Evolutionary conservation across 2,329 filamentous ascomycete genomes (phyloP).

Genomic region (Xylaria sp.): DNA sequence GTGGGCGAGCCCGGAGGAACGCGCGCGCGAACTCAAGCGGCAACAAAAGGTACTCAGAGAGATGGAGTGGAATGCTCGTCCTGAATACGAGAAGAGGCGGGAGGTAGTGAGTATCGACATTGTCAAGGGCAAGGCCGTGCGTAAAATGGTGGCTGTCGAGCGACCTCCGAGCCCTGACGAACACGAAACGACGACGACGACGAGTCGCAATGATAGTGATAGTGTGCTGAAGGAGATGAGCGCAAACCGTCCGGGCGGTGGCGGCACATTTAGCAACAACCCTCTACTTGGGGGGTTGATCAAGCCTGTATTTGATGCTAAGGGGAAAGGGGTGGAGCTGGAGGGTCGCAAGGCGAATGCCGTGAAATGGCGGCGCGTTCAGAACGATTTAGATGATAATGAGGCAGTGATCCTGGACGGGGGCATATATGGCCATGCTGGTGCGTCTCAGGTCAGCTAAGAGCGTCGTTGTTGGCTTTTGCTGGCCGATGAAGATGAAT

Average conservation of each 20-base stretch:
- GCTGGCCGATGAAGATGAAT: neutral
- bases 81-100: constrained; percentile 83
- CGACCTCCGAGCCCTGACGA: constrained; percentile 50
- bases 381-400: constrained; percentile 55
- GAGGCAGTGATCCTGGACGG: constrained; percentile 42
- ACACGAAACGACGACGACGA: constrained; percentile 33
- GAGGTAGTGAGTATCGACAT: constrained; percentile 84
- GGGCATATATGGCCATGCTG: constrained; percentile 7
- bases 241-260: constrained; percentile 33
- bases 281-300: constrained; percentile 62
- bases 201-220: constrained; percentile 11
- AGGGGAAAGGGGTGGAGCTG: constrained; percentile 45
- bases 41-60: constrained; percentile 80
- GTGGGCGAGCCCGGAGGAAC: constrained; percentile 79
- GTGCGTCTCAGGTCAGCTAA: neutral
- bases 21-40: constrained; percentile 74
- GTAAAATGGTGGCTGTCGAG: constrained; percentile 61
- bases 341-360: constrained; percentile 40
- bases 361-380: constrained; percentile 53
- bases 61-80: constrained; percentile 77
- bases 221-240: constrained; percentile 32
- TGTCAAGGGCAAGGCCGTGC: constrained; percentile 69
- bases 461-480: neutral
- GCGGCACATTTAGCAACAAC: constrained; percentile 63
- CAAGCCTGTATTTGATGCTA: constrained; percentile 54